Conservation (phyloP, 2,329 filamentous ascomycete species). For the Macrophomina phaseolina region DNA sequence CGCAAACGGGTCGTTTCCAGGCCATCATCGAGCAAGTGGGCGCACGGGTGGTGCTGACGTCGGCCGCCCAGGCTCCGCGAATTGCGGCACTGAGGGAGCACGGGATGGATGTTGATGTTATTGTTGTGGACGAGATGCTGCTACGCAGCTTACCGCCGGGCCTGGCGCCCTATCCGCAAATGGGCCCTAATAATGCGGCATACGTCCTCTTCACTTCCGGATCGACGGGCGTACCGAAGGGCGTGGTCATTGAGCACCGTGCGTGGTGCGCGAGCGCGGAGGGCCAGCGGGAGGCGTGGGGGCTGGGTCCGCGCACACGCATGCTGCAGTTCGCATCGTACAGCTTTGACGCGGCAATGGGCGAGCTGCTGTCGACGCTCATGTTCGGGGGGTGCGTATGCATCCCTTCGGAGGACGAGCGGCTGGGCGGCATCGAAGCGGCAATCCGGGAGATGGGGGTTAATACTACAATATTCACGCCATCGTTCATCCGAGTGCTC, state of each 20-base stretch:
- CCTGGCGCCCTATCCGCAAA: constrained; percentile 60
- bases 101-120: constrained; percentile 35
- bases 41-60: constrained; percentile 41
- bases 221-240: constrained; percentile 43
- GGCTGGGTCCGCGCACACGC: constrained; percentile 35
- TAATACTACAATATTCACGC: constrained; percentile 54
- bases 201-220: constrained; percentile 47
- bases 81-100: constrained; percentile 52
- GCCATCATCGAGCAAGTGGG: constrained; percentile 5
- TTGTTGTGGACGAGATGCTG: constrained; percentile 54
- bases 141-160: constrained; percentile 53
- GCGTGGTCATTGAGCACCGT: constrained; percentile 23
- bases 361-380: constrained; percentile 43
- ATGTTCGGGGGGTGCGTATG: constrained; percentile 43
- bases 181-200: constrained; percentile 30
- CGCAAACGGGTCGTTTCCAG: constrained; percentile 46
- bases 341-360: constrained; percentile 42
- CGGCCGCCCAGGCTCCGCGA: constrained; percentile 52
- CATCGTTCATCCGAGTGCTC: constrained; percentile 45
- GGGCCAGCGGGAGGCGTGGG: background rate
- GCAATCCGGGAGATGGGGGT: constrained; percentile 48
- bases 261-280: background rate
- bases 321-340: constrained; percentile 37
- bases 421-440: constrained; percentile 31
- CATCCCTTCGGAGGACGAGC: constrained; percentile 42